phyloP scores from a whole-genome alignment of 2,329 filamentous ascomycete species.

The Fusarium kyushuense region DNA sequence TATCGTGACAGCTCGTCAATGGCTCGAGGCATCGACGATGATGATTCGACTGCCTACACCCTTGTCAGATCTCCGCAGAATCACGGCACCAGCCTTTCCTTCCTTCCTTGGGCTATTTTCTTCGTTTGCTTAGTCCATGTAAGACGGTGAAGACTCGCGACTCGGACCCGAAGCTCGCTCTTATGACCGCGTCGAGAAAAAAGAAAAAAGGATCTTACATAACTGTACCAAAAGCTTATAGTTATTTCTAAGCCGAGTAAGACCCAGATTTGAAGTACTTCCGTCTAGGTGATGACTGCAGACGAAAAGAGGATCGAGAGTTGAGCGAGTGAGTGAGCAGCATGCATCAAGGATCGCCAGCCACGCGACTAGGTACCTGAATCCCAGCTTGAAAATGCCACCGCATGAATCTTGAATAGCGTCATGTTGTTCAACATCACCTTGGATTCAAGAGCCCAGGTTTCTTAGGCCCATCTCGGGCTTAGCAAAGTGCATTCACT shows the following conservation, averaged over 20 bases:
- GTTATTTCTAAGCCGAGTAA: not conserved
- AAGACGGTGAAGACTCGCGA: not conserved
- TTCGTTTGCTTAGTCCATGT: slow-evolving; percentile 8
- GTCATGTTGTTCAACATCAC: not conserved
- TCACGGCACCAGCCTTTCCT: slow-evolving; percentile 2
- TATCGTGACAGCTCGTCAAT: slow-evolving; percentile 22
- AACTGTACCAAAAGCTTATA: not conserved
- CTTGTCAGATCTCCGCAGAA: slow-evolving; percentile 24
- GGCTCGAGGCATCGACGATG: slow-evolving; percentile 5
- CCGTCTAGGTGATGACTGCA: slow-evolving; percentile 34
- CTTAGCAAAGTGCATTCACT: slow-evolving; percentile 7
- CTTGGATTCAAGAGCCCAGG: not conserved
- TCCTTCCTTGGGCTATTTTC: too few species aligned
- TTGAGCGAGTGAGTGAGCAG: not conserved
- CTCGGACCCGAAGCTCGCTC: slow-evolving; percentile 18
- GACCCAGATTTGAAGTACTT: not conserved
- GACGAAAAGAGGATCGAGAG: not conserved
- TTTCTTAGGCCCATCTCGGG: not conserved
- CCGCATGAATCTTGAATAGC: not conserved
- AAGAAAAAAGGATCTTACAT: not conserved
- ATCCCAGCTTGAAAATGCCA: slow-evolving; percentile 7
- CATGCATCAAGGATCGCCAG: slow-evolving; percentile 19
- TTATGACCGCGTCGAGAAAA: not conserved
- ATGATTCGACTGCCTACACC: not conserved
- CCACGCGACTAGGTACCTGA: slow-evolving; percentile 18